phyloP scores from a whole-genome alignment of 352 stramenopile genomes.

The Salisapilia sapeloensis region DNA sequence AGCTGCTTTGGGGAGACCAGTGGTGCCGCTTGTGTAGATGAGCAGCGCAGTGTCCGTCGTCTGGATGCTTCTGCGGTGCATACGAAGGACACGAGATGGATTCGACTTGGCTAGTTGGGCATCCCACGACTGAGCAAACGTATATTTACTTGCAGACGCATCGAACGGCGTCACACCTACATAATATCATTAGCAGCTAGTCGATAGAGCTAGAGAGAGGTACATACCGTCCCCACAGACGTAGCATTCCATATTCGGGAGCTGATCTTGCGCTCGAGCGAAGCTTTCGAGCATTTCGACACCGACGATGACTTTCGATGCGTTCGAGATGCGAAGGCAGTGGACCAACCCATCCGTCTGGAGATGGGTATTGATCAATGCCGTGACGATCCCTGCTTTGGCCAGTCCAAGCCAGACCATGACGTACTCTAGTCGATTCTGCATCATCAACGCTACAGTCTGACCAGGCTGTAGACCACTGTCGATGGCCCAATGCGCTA shows the following conservation, averaged over 20 bases:
- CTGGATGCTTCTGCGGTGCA: no score
- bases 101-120: conserved; percentile 13
- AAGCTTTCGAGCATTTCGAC: conserved; percentile 36
- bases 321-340: conserved; percentile 42
- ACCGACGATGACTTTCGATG: conserved; percentile 51
- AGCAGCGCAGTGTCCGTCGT: conserved; percentile 47
- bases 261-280: conserved; percentile 7
- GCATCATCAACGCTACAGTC: conserved; percentile 68
- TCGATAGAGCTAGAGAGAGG: background rate
- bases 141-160: conserved; percentile 3
- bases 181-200: conserved; percentile 2
- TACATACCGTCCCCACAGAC: conserved; percentile 30
- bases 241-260: conserved; percentile 24
- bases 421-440: conserved; percentile 76
- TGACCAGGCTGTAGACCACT: conserved; percentile 30
- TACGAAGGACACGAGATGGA: no score
- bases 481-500: conserved; percentile 52
- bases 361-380: conserved; percentile 73
- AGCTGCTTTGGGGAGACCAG: conserved; percentile 59
- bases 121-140: conserved; percentile 28
- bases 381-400: conserved; percentile 73
- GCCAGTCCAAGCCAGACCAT: conserved; percentile 64
- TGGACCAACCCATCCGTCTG: conserved; percentile 51
- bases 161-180: conserved; percentile 7
- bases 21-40: conserved; percentile 82